Evolutionary conservation across 257 asterid species (phyloP), one percentile per base, ranked within the genome.

Genomic region (Petrea volubilis): DNA sequence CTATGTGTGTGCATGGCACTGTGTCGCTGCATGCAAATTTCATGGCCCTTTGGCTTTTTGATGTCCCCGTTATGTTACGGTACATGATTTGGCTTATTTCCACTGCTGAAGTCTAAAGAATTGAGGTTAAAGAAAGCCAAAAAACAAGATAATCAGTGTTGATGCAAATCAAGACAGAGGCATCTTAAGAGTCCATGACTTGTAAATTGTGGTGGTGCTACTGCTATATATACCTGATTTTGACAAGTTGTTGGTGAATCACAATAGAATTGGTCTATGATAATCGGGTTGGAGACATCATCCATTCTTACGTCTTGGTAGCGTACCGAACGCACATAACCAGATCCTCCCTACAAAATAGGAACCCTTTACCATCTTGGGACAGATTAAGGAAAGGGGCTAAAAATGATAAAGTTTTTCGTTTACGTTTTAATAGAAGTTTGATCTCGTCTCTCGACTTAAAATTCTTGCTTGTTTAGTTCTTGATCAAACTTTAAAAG

Each of bases 241-340:
- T 86, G 83, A 77, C 96, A 92, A 51, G 82, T 1, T 27, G 29
- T 78, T 36, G 94, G 94, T 4, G 96, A 88, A 75, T 92, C 98
- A 7, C 98, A 92, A 74, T 92, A 92, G 82, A 92, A 89, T 57
- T 92, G 96, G 77, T 92, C 96, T n/a, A 92, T 89, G 83, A 92
- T 86, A 25, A 92, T 86, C 15, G 98, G 98, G 77, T 92, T 87
- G 5, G 92, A 74, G 51, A 92, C 98, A 20, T 92, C 72, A 6
- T 87, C 88, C 95, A 92, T 88, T 74, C 76, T 78, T 49, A 92
- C 91, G 49, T 89, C 82, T 57, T 87, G 90, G 70, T 77, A 92
- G 8, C 90, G 88, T n/a, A 92, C 74, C 18, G 84, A 77, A 2
- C 81, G 83, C 44, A 89, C 96, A 70, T 84, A 75, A 29, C 97